phyloP scores from a whole-genome alignment of 2,329 filamentous ascomycete species.

The Orbilia javanica region DNA sequence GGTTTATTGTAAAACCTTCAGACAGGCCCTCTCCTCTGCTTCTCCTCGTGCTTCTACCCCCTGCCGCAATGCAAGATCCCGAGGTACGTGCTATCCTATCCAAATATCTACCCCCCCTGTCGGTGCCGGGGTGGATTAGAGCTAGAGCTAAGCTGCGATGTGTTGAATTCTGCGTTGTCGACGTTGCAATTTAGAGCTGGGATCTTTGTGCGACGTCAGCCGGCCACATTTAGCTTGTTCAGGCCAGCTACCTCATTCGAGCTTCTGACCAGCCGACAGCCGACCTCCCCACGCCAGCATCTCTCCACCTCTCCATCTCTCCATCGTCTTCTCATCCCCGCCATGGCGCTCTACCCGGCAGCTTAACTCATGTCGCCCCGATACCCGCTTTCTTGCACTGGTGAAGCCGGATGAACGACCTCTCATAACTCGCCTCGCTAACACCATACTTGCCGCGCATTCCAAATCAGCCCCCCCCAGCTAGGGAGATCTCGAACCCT shows the following conservation, averaged over 20 bases:
- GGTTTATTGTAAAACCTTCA: background rate
- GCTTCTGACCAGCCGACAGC: slow-evolving; percentile 26
- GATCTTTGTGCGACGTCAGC: slow-evolving; percentile 51
- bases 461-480: background rate
- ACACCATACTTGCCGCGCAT: background rate
- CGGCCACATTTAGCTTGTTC: slow-evolving; percentile 31
- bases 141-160: background rate
- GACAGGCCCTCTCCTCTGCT: background rate
- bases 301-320: background rate
- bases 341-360: slow-evolving; percentile 36
- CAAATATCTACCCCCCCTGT: too few species aligned
- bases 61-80: background rate
- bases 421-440: background rate
- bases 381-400: slow-evolving; percentile 27
- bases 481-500: background rate
- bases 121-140: background rate
- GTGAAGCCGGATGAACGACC: slow-evolving; percentile 51
- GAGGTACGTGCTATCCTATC: background rate
- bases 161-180: slow-evolving; percentile 15
- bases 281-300: slow-evolving; percentile 14
- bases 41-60: background rate
- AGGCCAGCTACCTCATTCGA: slow-evolving; percentile 51
- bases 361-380: slow-evolving; percentile 53
- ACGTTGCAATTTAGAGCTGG: slow-evolving; percentile 29
- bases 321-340: background rate